Percentiles rank a stretch among this genome's conserved stretches.
phyloP scores from a whole-genome alignment of 2,329 filamentous ascomycete genomes.

The Talaromyces sp. region DNA sequence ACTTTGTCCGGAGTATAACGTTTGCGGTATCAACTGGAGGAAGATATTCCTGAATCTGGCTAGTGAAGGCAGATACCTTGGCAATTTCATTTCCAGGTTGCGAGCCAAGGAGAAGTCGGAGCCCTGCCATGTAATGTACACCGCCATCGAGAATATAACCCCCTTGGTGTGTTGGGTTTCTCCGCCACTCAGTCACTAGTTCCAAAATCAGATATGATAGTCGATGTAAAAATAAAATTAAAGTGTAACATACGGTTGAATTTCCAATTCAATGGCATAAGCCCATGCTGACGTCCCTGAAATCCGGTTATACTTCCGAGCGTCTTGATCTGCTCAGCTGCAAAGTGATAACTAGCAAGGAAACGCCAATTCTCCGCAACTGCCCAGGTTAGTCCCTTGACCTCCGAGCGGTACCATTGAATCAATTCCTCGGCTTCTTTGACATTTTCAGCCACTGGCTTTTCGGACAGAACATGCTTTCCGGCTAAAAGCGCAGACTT shows the following conservation, averaged over 20 bases:
- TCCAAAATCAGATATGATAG: not conserved
- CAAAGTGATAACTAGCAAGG: slow-evolving; percentile 43
- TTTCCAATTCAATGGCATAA: slow-evolving; percentile 47
- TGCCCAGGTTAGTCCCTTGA: slow-evolving; percentile 36
- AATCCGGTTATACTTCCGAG: slow-evolving; percentile 49
- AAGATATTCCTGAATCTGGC: slow-evolving; percentile 46
- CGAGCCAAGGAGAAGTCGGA: slow-evolving; percentile 44
- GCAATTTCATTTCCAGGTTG: slow-evolving; percentile 34
- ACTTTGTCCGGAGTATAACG: slow-evolving; percentile 43
- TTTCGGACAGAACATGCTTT: slow-evolving; percentile 54
- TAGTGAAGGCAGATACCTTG: slow-evolving; percentile 45
- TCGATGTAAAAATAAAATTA: not conserved
- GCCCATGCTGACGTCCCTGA: slow-evolving; percentile 40
- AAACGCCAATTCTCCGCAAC: slow-evolving; percentile 57
- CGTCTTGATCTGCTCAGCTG: slow-evolving; percentile 39
- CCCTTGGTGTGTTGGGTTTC: slow-evolving; percentile 52
- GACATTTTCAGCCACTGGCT: slow-evolving; percentile 53
- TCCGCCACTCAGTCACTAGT: slow-evolving; percentile 50
- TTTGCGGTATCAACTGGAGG: slow-evolving; percentile 54
- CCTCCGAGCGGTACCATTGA: slow-evolving; percentile 44
- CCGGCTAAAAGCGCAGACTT: slow-evolving; percentile 44
- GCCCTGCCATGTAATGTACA: slow-evolving; percentile 51
- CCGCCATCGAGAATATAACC: slow-evolving; percentile 57
- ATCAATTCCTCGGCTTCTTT: slow-evolving; percentile 47
- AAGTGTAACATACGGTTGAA: slow-evolving; percentile 41